Evolutionary conservation across 1,284 basidiomycete genomes (phyloP).

Genomic region (Cystobasidiaceae sp.): DNA sequence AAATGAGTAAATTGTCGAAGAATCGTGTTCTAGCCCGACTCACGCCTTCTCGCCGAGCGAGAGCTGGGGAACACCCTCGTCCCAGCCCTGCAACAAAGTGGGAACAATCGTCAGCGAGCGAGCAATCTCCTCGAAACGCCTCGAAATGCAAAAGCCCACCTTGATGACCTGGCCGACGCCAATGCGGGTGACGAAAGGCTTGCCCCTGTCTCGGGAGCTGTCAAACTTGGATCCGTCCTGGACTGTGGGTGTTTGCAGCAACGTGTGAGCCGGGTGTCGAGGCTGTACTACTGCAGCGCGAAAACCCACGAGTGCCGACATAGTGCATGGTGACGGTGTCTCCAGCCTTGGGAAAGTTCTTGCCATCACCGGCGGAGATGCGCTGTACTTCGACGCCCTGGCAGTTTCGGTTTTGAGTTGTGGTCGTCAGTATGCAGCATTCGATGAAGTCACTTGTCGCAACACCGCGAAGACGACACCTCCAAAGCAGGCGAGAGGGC

Average conservation of each 20-base stretch:
- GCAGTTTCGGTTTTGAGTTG: neutral
- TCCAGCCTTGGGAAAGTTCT: conserved; percentile 44
- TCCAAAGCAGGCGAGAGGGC: neutral
- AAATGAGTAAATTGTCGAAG: too few relatives aligned
- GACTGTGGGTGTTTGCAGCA: neutral
- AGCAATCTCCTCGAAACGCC: neutral
- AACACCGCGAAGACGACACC: too few relatives aligned
- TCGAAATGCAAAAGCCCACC: conserved; percentile 29
- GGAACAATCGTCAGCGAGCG: neutral
- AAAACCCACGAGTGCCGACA: conserved; percentile 42
- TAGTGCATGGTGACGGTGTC: conserved; percentile 39
- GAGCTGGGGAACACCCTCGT: conserved; percentile 46
- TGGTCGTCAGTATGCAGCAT: too few relatives aligned
- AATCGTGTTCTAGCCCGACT: too few relatives aligned
- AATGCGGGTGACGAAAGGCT: conserved; percentile 41
- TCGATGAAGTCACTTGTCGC: too few relatives aligned
- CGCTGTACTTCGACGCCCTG: conserved; percentile 46
- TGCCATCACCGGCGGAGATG: conserved; percentile 46
- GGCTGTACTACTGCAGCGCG: too few relatives aligned
- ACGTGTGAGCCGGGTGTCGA: neutral
- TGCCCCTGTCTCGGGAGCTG: conserved; percentile 46
- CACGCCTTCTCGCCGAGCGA: conserved; percentile 48
- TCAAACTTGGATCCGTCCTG: conserved; percentile 29
- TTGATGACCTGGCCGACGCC: conserved; percentile 48
- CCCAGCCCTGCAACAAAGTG: conserved; percentile 42